These are phyloP conservation scores for Solanum aculeatissimum DNA, from an alignment of 305 asterid species.

Conservation along the genomic window DNA sequence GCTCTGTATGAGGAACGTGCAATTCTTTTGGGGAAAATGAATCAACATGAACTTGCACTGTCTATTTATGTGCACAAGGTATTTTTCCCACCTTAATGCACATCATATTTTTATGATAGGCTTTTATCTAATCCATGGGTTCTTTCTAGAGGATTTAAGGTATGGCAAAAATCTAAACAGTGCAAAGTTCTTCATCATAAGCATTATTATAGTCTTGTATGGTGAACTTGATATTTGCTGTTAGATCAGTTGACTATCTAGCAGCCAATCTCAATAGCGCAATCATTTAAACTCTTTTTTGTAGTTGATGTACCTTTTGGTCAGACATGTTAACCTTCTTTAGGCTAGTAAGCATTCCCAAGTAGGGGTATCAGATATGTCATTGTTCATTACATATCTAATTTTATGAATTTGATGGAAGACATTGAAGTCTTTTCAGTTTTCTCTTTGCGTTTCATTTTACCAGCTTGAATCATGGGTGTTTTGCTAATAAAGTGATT, in stretches of 20 bases:
- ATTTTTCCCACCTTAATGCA: slow-evolving; percentile 5
- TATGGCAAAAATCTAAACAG: neutral
- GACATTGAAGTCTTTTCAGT: neutral
- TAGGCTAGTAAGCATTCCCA: neutral
- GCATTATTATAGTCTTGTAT: neutral
- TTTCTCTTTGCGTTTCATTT: neutral
- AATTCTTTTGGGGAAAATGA: slow-evolving; percentile 86
- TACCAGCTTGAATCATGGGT: neutral
- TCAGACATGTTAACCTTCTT: neutral
- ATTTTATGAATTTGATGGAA: neutral
- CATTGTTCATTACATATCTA: neutral
- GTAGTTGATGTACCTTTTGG: neutral
- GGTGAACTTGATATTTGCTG: neutral
- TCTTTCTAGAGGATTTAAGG: neutral
- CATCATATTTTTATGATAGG: neutral
- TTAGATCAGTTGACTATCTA: neutral
- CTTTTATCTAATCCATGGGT: neutral
- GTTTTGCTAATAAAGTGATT: neutral
- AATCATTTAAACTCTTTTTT: neutral
- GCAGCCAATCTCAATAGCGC: neutral
- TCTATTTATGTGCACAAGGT: slow-evolving; percentile 94
- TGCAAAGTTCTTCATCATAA: neutral
- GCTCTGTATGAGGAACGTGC: slow-evolving; percentile 93
- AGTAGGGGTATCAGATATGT: neutral
- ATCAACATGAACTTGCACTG: slow-evolving; percentile 93